Evolutionary conservation across 169 alveolate species (phyloP).

Genomic region (Cryptosporidium muris): DNA sequence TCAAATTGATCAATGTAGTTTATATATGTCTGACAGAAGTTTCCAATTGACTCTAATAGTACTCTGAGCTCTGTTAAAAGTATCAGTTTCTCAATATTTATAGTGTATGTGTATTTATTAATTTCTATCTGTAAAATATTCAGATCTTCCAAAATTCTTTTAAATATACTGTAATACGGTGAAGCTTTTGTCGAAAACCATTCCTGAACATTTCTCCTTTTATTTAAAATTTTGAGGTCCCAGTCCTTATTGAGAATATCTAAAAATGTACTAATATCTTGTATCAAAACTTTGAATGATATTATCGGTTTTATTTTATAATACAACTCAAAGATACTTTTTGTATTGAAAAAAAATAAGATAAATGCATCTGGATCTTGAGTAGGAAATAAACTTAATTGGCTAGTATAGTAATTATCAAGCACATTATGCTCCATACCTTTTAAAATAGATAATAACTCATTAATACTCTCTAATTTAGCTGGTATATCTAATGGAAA

Average conservation of each 20-base stretch:
- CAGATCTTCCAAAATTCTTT: constrained; percentile 19
- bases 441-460: not conserved
- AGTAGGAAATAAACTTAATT: constrained; percentile 8
- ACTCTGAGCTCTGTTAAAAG: constrained; percentile 38
- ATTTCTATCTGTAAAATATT: constrained; percentile 18
- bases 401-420: not conserved
- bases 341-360: constrained; percentile 21
- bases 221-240: constrained; percentile 5
- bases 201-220: not conserved
- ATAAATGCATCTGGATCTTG: constrained; percentile 26
- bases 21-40: constrained; percentile 18
- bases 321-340: constrained; percentile 16
- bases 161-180: constrained; percentile 16
- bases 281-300: constrained; percentile 8
- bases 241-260: constrained; percentile 47
- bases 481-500: constrained; percentile 11
- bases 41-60: constrained; percentile 25
- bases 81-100: constrained; percentile 33
- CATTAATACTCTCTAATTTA: not conserved
- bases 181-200: constrained; percentile 39
- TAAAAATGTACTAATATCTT: constrained; percentile 36
- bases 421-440: constrained; percentile 14
- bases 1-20: not conserved
- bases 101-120: constrained; percentile 14
- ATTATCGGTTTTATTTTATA: constrained; percentile 13